phyloP scores from a whole-genome alignment of 2,329 filamentous ascomycete species.

The Zopfia rhizophila region DNA sequence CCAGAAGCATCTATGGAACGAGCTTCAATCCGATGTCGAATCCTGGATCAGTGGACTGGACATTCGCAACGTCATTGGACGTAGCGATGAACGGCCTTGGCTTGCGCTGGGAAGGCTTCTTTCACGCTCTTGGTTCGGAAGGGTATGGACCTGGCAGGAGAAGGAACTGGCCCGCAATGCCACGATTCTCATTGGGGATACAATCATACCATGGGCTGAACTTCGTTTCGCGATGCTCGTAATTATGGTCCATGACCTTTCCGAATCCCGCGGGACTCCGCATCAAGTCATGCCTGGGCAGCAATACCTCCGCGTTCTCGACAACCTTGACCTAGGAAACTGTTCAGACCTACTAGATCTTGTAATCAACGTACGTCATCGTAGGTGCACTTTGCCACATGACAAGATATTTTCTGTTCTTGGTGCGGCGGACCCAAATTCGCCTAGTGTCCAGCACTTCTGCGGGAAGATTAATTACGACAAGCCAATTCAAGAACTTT shows the following conservation, averaged over 20 bases:
- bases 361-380: conserved; percentile 6
- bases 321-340: conserved; percentile 1
- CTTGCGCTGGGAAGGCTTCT: too few relatives aligned
- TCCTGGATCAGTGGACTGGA: too few relatives aligned
- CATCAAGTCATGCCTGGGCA: neutral
- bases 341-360: conserved; percentile 7
- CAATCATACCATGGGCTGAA: conserved; percentile 1
- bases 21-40: conserved; percentile 6
- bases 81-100: too few relatives aligned
- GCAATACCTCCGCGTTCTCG: conserved; percentile 7
- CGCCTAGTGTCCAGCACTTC: conserved; percentile 4
- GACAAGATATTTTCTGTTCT: conserved; percentile 10
- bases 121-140: too few relatives aligned
- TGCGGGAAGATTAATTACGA: conserved; percentile 5
- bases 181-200: conserved; percentile 1
- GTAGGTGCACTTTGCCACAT: neutral
- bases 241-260: conserved; percentile 9
- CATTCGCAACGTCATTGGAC: too few relatives aligned
- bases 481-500: too few relatives aligned
- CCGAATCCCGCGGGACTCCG: conserved; percentile 3
- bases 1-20: conserved; percentile 7
- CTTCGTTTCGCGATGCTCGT: conserved; percentile 7
- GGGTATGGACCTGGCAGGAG: neutral
- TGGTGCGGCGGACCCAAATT: conserved; percentile 4
- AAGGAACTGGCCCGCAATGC: neutral